Base-by-base conservation (phyloP, 1,284 basidiomycete genomes). In the Xerocomus nothofagi region DNA sequence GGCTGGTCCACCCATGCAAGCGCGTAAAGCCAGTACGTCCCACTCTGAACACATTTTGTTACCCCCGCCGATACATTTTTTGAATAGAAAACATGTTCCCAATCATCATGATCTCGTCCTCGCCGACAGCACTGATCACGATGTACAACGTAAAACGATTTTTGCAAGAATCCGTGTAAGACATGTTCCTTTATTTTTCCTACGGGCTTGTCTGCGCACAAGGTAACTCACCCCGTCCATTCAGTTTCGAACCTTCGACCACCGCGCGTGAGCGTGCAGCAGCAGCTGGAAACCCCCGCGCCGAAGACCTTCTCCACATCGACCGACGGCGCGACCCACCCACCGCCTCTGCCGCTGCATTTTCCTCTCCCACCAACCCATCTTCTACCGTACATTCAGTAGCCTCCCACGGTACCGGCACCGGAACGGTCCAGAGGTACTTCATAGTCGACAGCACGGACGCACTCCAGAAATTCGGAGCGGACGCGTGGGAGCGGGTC, bases 111-210 rank as follows among this genome's bases (percentile, higher is more conserved):
- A 93, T 99, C 32, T 96, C 94, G 0, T 97, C 93, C 0, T 94
- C 92, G 1, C 94, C 94, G 0, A 98, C 95, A 0, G 86, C 94
- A 8, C 81, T 99, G 47, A 85, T 99, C 63, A 98, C 93, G 5
- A 97, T 99, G 93, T 88, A 95, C 80, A 99, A 99, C 68, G 93
- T 98, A 53, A 92, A 92, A 67, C 81, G 81, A 39, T 96, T 98
- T 69, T 72, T 99, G 15, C 92, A 98, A 71, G 91, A 98, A 62
- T 84, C 93, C 2, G 73, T 84, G 80, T 94, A 73, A 61, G 85
- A 72, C 7, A 3, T 39, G 18, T 36, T 31, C 50, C 26, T 24
- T 33, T 33, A 18, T 26, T 17, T 23, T 12, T 7, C 18, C 11
- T 26, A 24, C 3, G 4, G 14, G 6, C 11, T n/a, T 33, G 14